These are phyloP conservation scores for Chlorella sp. DNA, from an alignment of 139 green algal genomes.

Conservation along the genomic window DNA sequence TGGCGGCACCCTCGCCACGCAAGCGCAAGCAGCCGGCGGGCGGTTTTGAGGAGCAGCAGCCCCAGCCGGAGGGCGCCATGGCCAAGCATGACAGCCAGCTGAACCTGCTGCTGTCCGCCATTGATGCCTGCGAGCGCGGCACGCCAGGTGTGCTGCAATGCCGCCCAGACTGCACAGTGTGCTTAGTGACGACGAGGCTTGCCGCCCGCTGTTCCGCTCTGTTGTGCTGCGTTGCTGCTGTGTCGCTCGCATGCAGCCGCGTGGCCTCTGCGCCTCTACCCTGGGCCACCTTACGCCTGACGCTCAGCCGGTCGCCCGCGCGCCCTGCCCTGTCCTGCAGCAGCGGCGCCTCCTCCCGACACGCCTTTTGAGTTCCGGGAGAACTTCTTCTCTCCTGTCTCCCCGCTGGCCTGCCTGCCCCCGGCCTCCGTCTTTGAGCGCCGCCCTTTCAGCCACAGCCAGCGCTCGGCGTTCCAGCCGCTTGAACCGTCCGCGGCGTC, in stretches of 20 bases:
- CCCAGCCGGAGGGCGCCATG: background rate
- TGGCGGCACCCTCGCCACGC: background rate
- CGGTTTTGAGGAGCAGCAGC: background rate
- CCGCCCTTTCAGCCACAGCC: conserved; percentile 1
- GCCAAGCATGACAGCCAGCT: background rate
- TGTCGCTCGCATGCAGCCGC: too few relatives aligned
- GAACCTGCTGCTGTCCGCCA: conserved; percentile 15
- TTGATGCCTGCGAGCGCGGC: conserved; percentile 2
- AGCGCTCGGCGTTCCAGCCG: background rate
- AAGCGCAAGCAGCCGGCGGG: too few relatives aligned
- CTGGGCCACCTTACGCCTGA: too few relatives aligned
- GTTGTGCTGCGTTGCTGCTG: background rate
- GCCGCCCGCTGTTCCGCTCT: too few relatives aligned
- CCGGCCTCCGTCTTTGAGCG: background rate
- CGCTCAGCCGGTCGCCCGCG: background rate
- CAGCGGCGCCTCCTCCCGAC: background rate
- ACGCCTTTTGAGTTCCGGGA: background rate
- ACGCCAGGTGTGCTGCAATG: too few relatives aligned
- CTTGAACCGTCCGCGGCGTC: background rate
- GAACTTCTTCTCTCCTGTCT: background rate
- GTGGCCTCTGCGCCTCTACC: too few relatives aligned
- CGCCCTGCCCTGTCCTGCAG: background rate
- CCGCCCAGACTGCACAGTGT: too few relatives aligned
- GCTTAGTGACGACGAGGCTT: too few relatives aligned
- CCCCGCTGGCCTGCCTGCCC: background rate